phyloP scores from a whole-genome alignment of 2,329 filamentous ascomycete species.

The Nemania sp. region DNA sequence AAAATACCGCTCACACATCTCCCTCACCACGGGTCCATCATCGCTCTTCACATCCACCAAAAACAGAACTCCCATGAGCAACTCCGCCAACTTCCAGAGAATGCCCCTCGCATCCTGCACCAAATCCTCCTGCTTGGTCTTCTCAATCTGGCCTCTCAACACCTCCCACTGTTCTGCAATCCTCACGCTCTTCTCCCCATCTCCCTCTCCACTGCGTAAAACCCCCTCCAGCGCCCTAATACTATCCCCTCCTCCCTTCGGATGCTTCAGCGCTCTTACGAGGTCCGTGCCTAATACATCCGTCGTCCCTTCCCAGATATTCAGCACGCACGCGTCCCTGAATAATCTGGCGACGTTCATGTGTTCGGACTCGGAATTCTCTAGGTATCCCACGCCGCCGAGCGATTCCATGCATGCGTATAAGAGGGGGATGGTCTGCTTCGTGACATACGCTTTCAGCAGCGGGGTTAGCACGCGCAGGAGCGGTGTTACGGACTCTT shows the following conservation, averaged over 20 bases:
- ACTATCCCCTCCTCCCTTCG: conserved; percentile 42
- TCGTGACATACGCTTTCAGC: conserved; percentile 52
- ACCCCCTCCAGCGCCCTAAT: conserved; percentile 51
- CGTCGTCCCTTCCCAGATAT: conserved; percentile 46
- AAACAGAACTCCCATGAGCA: conserved; percentile 49
- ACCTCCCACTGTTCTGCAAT: conserved; percentile 45
- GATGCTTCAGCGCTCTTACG: conserved; percentile 51
- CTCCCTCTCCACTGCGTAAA: conserved; percentile 32
- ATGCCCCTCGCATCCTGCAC: conserved; percentile 51
- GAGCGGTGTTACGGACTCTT: conserved; percentile 36
- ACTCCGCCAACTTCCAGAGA: conserved; percentile 49
- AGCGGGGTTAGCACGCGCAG: conserved; percentile 63
- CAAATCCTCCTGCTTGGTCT: conserved; percentile 43
- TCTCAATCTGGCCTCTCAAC: conserved; percentile 44
- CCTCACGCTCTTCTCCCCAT: background rate
- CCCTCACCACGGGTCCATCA: conserved; percentile 41
- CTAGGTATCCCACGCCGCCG: conserved; percentile 37
- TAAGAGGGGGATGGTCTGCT: conserved; percentile 23
- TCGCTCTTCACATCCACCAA: conserved; percentile 46
- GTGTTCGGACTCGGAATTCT: conserved; percentile 54
- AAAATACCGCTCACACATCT: conserved; percentile 48
- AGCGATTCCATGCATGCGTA: conserved; percentile 32
- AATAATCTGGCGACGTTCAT: conserved; percentile 59
- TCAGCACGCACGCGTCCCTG: conserved; percentile 48
- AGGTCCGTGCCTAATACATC: conserved; percentile 66